Evolutionary conservation across 441 rosid genomes (phyloP).

Genomic region (Arabidopsis hybrid): DNA sequence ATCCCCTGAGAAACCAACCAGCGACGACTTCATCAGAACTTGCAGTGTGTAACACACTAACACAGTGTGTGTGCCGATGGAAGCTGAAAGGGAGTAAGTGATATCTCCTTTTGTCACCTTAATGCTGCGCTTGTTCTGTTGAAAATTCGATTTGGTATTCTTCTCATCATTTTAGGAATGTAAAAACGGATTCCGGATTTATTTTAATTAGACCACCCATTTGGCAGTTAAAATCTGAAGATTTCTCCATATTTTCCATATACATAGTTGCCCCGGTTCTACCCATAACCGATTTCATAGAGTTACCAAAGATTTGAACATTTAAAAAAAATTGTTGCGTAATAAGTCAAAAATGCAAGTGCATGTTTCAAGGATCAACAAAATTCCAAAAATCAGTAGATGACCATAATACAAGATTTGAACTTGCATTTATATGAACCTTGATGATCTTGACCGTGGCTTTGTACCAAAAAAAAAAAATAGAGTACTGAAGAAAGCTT

Average conservation of each 20-base stretch:
- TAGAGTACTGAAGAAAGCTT: too few species aligned
- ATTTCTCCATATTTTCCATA: neutral
- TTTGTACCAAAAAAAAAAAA: too few species aligned
- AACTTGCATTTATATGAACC: too few species aligned
- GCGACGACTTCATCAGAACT: constrained; percentile 27
- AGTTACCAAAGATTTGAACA: neutral
- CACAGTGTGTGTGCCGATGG: constrained; percentile 5
- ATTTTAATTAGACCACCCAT: neutral
- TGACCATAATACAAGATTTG: too few species aligned
- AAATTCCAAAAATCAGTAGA: too few species aligned
- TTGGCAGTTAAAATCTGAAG: constrained; percentile 12
- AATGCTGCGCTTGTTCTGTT: constrained; percentile 2
- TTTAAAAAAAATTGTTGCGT: too few species aligned
- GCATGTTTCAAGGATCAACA: too few species aligned
- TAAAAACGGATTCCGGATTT: constrained; percentile 25
- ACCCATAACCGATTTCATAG: neutral
- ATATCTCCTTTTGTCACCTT: constrained; percentile 24
- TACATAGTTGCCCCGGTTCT: neutral
- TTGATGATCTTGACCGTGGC: too few species aligned
- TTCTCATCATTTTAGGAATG: constrained; percentile 31
- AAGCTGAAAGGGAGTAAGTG: constrained; percentile 14
- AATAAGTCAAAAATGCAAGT: too few species aligned
- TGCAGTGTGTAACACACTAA: neutral
- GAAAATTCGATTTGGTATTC: constrained; percentile 14
- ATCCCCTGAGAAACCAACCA: constrained; percentile 20